These are phyloP conservation scores for Coemansia sp. DNA, from an alignment of 192 early-diverging fungal species.

Conservation along the genomic window DNA sequence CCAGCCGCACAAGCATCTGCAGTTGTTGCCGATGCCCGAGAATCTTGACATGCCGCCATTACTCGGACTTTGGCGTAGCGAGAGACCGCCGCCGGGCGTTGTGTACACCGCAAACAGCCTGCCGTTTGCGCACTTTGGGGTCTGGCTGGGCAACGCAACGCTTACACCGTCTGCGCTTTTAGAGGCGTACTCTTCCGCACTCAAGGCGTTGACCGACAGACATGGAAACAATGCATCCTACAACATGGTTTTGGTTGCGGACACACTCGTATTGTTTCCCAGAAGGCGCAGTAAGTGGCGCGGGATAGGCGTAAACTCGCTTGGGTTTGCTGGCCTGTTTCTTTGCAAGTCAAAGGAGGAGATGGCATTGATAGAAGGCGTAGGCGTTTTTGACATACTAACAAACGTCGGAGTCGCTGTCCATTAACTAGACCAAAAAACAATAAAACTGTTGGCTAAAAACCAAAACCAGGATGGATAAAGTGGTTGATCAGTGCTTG, in stretches of 20 bases:
- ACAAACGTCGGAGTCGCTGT: slow-evolving; percentile 39
- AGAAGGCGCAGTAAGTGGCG: slow-evolving; percentile 37
- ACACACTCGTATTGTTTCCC: slow-evolving; percentile 60
- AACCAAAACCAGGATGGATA: slow-evolving; percentile 21
- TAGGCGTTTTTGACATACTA: slow-evolving; percentile 50
- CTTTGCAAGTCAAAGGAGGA: slow-evolving; percentile 57
- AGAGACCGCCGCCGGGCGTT: slow-evolving; percentile 5
- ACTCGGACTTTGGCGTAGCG: slow-evolving; percentile 24
- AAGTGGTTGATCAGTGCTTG: slow-evolving; percentile 41
- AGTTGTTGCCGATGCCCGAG: slow-evolving; percentile 58
- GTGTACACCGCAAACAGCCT: slow-evolving; percentile 20
- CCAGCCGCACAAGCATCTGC: slow-evolving; percentile 67
- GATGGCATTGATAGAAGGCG: slow-evolving; percentile 37
- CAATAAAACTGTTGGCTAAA: slow-evolving; percentile 10
- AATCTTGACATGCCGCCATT: slow-evolving; percentile 25
- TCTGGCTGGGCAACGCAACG: slow-evolving; percentile 12
- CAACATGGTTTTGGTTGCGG: slow-evolving; percentile 59
- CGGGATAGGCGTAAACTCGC: slow-evolving; percentile 60
- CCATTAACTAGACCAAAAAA: neutral
- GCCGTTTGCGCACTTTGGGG: slow-evolving; percentile 46
- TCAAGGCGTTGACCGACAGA: slow-evolving; percentile 10
- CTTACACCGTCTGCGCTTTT: slow-evolving; percentile 2
- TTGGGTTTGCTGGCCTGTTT: slow-evolving; percentile 66
- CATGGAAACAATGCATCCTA: slow-evolving; percentile 47
- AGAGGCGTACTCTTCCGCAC: slow-evolving; percentile 22